Evolutionary conservation across 345 rosid genomes (phyloP).

Genomic region (Kandelia obovata): DNA sequence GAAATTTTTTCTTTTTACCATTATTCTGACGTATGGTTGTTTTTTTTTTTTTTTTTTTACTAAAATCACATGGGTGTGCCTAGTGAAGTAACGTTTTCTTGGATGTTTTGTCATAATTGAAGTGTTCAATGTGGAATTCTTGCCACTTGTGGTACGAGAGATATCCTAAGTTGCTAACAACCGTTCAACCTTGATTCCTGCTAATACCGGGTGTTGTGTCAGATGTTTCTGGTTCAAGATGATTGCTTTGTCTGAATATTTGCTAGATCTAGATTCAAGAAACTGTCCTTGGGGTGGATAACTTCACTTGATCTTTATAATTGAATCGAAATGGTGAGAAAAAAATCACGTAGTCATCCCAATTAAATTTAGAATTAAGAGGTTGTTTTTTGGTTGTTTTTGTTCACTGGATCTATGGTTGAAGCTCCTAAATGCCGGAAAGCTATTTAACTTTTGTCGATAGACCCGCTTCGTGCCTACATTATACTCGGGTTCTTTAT

Average conservation of each 20-base stretch:
- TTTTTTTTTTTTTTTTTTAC: not conserved
- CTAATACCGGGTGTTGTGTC: not conserved
- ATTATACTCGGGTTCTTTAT: not conserved
- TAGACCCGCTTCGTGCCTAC: too few relatives aligned
- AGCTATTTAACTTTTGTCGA: too few relatives aligned
- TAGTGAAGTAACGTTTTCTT: not conserved
- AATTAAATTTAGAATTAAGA: not conserved
- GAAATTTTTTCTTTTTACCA: not conserved
- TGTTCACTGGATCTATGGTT: too few relatives aligned
- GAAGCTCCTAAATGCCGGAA: too few relatives aligned
- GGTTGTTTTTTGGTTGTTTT: too few relatives aligned
- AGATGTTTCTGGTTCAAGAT: not conserved
- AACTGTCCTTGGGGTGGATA: not conserved
- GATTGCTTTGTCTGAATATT: not conserved
- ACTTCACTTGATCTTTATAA: not conserved
- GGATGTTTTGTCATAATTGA: conserved; percentile 4
- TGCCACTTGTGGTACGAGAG: not conserved
- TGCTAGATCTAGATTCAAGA: not conserved
- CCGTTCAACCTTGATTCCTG: not conserved
- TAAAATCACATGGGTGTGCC: not conserved
- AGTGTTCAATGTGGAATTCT: not conserved
- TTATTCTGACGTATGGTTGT: not conserved
- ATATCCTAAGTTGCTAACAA: not conserved
- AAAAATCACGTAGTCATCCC: not conserved
- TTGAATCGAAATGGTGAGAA: too few relatives aligned